A percentile compares a stretch with the other conserved stretches of the same genome.
Conservation (phyloP, 225 moss, liverwort and hornwort genomes). For the Bryum argenteum region DNA sequence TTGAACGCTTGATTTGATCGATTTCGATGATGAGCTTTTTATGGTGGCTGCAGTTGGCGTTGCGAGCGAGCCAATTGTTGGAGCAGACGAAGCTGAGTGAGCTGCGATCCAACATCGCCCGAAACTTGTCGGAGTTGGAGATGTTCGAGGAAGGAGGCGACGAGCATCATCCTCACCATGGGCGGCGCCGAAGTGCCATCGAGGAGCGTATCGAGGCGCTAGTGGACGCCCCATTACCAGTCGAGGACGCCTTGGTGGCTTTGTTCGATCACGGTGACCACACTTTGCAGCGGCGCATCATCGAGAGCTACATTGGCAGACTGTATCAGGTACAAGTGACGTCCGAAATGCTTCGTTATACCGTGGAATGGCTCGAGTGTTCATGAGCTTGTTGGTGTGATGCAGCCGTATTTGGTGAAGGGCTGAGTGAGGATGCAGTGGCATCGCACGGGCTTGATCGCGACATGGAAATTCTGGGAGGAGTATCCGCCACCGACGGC, state of each 20-base stretch:
- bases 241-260: conserved; percentile 89
- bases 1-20: neutral
- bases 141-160: conserved; percentile 99
- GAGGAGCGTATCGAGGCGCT: conserved; percentile 92
- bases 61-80: conserved; percentile 85
- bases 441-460: conserved; percentile 93
- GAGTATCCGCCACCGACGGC: conserved; percentile 76
- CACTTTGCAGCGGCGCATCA: conserved; percentile 90
- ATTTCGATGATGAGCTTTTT: too few relatives aligned
- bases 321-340: conserved; percentile 77
- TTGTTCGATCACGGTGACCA: conserved; percentile 97
- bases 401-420: conserved; percentile 88
- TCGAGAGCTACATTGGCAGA: conserved; percentile 91
- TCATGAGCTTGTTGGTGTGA: neutral
- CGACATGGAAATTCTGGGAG: conserved; percentile 94
- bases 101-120: conserved; percentile 84
- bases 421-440: conserved; percentile 89
- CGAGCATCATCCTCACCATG: conserved; percentile 53
- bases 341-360: too few relatives aligned
- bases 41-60: conserved; percentile 62
- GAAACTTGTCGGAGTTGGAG: conserved; percentile 89
- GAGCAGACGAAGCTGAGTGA: conserved; percentile 98
- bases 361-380: too few relatives aligned
- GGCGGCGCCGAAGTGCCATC: conserved; percentile 74
- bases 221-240: conserved; percentile 80